Conservation (phyloP, 495 filamentous ascomycete species). For the Talaromyces stipitatus region DNA sequence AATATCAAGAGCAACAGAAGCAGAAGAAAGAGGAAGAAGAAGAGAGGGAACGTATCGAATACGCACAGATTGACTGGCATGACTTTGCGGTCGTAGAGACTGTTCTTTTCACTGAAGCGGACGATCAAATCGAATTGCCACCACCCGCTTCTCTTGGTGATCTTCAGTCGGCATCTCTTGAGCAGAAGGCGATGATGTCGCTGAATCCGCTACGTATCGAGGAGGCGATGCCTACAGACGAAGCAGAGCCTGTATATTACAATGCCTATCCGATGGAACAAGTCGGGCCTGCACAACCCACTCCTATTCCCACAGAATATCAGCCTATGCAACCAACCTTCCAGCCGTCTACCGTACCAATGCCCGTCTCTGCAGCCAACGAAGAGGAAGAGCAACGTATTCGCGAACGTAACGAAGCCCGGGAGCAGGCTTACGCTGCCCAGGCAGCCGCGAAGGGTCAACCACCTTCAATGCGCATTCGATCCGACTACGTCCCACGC, state of each 20-base stretch:
- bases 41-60: slow-evolving; percentile 76
- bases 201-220: slow-evolving; percentile 82
- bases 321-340: slow-evolving; percentile 28
- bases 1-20: slow-evolving; percentile 78
- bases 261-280: slow-evolving; percentile 38
- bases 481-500: slow-evolving; percentile 82
- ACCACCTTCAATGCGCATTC: slow-evolving; percentile 72
- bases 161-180: slow-evolving; percentile 85
- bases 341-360: slow-evolving; percentile 16
- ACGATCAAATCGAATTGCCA: slow-evolving; percentile 80
- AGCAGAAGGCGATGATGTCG: slow-evolving; percentile 87
- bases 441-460: slow-evolving; percentile 57
- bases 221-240: slow-evolving; percentile 86
- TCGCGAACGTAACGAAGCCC: slow-evolving; percentile 59
- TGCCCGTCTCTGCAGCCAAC: slow-evolving; percentile 23
- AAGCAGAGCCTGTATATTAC: slow-evolving; percentile 50
- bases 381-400: slow-evolving; percentile 63
- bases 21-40: slow-evolving; percentile 81
- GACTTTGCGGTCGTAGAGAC: slow-evolving; percentile 96
- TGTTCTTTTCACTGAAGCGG: slow-evolving; percentile 83
- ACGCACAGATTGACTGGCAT: slow-evolving; percentile 94
- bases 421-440: slow-evolving; percentile 66
- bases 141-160: slow-evolving; percentile 84
- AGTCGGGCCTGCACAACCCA: slow-evolving; percentile 21
- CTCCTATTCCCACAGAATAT: slow-evolving; percentile 27